Base-by-base conservation (phyloP, 331 rosid species). In the Telfairia occidentalis region DNA sequence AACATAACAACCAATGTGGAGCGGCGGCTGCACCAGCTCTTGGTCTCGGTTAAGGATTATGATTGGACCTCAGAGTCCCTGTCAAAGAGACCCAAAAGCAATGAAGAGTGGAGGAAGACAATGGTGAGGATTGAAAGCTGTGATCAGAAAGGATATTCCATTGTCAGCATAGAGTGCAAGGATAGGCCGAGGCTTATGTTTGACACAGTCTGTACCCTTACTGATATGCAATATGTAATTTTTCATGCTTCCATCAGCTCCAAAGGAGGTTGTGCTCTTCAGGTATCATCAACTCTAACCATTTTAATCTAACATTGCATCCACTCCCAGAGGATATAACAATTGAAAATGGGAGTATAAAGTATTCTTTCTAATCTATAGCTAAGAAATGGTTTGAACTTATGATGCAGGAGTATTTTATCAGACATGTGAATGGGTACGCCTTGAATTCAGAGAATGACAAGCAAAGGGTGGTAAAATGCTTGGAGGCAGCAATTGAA, bases 121-220 rank as follows among this genome's bases (percentile, higher is more conserved):
- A 78, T 18, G 76, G 96, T 87, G 60, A 66, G 63, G 12, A 82
- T 85, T 9, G 90, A 87, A 65, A 85, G 91, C 23, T 91, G 97
- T 9, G 77, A 87, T 16, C 86, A 87, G 74, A 89, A 86, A 23
- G 84, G 83, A 23, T 91, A 91, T 48, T 86, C 87, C 0, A 82
- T 91, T 24, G 90, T 87, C 45, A 86, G 64, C 45, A 82, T 91
- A 12, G 87, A 87, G 48, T 82, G 90, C n/a, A 85, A 84, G 80
- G 97, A 91, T 58, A 75, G 95, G 66, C 83, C 86, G 4, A 86
- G 86, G 71, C 92, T 91, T 60, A 87, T 91, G 97, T 89, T 91
- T 40, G 97, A 91, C 72, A 78, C 89, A 0, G 90, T 89, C 3
- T 91, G 96, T 80, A 91, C 92, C 24, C 86, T 91, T 19, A 89